A percentile compares a stretch with the other conserved stretches of the same genome.
These are phyloP conservation scores for Pseudogymnoascus sp. DNA, from an alignment of 2,329 filamentous ascomycete genomes.

Conservation along the genomic window DNA sequence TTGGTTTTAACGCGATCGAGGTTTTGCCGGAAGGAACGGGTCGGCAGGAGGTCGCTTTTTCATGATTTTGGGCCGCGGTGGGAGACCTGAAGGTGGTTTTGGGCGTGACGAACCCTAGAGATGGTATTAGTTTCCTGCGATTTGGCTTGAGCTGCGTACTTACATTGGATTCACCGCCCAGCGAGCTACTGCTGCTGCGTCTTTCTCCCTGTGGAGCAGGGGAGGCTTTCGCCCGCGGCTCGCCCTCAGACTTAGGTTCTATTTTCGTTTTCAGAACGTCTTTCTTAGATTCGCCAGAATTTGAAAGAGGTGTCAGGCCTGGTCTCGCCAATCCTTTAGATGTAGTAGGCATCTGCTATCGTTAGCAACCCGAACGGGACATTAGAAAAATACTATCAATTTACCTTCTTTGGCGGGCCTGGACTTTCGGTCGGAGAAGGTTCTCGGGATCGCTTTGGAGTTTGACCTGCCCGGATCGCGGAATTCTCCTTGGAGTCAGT, in stretches of 20 bases:
- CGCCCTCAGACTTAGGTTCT: constrained; percentile 3
- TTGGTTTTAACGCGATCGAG: not conserved
- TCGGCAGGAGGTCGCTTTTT: not conserved
- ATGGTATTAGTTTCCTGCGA: not conserved
- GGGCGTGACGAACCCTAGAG: not conserved
- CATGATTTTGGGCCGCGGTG: not conserved
- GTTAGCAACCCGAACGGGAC: not conserved
- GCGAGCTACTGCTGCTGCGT: not conserved
- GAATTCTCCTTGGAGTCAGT: not conserved
- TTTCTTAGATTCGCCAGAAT: not conserved
- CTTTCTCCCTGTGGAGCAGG: not conserved
- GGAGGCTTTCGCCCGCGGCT: not conserved
- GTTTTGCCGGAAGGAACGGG: constrained; percentile 2
- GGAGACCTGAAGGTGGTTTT: not conserved
- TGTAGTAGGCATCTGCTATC: not conserved
- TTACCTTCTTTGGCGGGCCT: not conserved
- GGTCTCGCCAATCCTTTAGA: not conserved
- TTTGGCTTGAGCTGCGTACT: not conserved
- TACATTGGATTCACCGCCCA: not conserved
- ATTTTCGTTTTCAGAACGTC: not conserved
- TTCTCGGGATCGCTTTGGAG: not conserved
- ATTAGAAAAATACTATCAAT: not conserved
- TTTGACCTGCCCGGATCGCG: not conserved
- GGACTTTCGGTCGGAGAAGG: not conserved
- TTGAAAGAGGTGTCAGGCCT: not conserved